These are phyloP conservation scores for Candida fluviatilis DNA, from an alignment of 805 yeast species.

Conservation along the genomic window DNA sequence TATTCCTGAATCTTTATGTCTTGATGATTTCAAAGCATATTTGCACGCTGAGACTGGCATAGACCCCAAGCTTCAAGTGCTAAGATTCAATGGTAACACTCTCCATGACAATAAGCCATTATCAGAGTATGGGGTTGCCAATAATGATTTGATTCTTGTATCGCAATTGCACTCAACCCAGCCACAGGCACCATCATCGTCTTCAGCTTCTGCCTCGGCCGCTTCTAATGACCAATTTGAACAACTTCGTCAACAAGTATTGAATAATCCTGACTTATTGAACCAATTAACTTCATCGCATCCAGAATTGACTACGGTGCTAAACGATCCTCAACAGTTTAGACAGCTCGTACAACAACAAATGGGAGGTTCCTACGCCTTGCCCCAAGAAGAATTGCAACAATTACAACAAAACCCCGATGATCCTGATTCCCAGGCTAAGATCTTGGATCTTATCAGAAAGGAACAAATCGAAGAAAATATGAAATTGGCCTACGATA, in stretches of 20 bases:
- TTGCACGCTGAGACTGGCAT: constrained; percentile 66
- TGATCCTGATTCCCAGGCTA: constrained; percentile 61
- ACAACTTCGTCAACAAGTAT: constrained; percentile 43
- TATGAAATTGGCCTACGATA: constrained; percentile 73
- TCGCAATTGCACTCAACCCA: constrained; percentile 13
- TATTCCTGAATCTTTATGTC: constrained; percentile 56
- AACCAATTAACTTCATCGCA: constrained; percentile 31
- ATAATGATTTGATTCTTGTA: constrained; percentile 56
- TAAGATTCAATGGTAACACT: constrained; percentile 44
- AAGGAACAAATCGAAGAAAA: constrained; percentile 78
- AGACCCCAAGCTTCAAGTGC: constrained; percentile 40
- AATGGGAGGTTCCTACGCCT: constrained; percentile 11
- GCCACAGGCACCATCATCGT: background rate
- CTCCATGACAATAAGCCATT: constrained; percentile 38
- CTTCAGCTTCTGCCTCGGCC: too few relatives aligned
- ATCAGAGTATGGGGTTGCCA: constrained; percentile 43
- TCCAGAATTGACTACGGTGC: constrained; percentile 45
- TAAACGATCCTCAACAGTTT: constrained; percentile 49
- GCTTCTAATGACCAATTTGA: constrained; percentile 45
- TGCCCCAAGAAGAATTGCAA: constrained; percentile 40
- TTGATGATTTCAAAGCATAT: constrained; percentile 69
- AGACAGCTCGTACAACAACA: constrained; percentile 32
- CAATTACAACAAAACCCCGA: constrained; percentile 62
- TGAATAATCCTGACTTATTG: constrained; percentile 37
- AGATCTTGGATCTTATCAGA: constrained; percentile 62